Evolutionary conservation across 108 stramenopile species (phyloP).

Genomic region (Nannochloropsis granulata): DNA sequence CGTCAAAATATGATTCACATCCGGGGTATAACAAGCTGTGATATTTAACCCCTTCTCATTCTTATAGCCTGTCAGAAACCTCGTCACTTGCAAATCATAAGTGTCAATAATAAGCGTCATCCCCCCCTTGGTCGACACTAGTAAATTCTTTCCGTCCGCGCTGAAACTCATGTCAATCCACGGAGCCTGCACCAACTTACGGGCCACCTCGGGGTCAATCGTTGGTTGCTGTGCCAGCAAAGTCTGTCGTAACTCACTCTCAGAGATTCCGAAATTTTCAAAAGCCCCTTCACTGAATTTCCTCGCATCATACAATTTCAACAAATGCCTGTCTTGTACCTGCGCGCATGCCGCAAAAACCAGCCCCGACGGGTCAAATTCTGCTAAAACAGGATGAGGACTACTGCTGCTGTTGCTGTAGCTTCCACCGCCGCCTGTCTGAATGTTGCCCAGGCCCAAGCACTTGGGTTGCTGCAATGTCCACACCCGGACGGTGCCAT

Average conservation of each 20-base stretch:
- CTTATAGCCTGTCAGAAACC: slow-evolving; percentile 24
- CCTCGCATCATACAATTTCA: slow-evolving; percentile 35
- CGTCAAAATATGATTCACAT: slow-evolving; percentile 26
- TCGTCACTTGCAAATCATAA: background rate
- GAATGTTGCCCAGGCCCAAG: slow-evolving; percentile 7
- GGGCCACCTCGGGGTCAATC: slow-evolving; percentile 19
- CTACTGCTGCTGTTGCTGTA: background rate
- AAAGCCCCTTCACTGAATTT: slow-evolving; percentile 1
- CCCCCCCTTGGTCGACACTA: slow-evolving; percentile 27
- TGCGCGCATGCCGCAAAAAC: slow-evolving; percentile 32
- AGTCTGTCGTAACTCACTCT: background rate
- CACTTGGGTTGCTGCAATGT: slow-evolving; percentile 25
- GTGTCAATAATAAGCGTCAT: slow-evolving; percentile 32
- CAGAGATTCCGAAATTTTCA: background rate
- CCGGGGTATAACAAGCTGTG: slow-evolving; percentile 33
- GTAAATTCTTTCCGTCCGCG: slow-evolving; percentile 34
- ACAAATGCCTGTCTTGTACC: slow-evolving; percentile 14
- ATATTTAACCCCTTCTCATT: slow-evolving; percentile 32
- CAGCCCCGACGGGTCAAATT: slow-evolving; percentile 37
- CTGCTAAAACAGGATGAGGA: background rate
- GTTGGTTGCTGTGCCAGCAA: background rate
- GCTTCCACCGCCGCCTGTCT: background rate
- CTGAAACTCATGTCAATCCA: slow-evolving; percentile 40
- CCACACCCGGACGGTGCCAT: slow-evolving; percentile 34
- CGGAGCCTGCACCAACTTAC: slow-evolving; percentile 17